Conservation (phyloP, 1,139 yeast species). For the Lizanozyma gosingica region DNA sequence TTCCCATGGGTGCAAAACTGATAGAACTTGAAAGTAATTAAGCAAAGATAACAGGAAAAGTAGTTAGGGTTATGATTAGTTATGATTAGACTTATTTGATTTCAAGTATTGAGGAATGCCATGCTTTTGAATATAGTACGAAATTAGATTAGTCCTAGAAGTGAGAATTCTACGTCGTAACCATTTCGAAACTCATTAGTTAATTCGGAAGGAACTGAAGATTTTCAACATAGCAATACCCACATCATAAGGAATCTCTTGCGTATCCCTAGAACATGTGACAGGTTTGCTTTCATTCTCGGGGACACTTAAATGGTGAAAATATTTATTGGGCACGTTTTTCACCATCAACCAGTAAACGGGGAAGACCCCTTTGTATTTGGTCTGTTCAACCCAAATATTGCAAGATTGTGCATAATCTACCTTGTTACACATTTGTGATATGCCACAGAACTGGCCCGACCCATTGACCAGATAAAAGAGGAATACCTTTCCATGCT, state of each 20-base stretch:
- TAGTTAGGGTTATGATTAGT: too few species aligned
- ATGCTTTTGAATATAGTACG: too few species aligned
- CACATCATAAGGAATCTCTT: constrained; percentile 36
- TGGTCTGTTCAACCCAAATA: constrained; percentile 40
- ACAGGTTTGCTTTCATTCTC: constrained; percentile 44
- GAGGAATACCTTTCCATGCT: constrained; percentile 28
- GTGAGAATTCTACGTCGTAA: too few species aligned
- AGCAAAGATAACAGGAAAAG: too few species aligned
- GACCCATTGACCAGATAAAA: constrained; percentile 54
- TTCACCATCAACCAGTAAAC: constrained; percentile 45
- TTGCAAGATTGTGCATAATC: constrained; percentile 27
- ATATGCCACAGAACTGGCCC: constrained; percentile 56
- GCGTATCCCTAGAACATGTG: constrained; percentile 54
- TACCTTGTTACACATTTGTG: constrained; percentile 40
- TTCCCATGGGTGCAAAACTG: too few species aligned
- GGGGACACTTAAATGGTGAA: constrained; percentile 36
- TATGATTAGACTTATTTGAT: too few species aligned
- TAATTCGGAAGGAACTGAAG: constrained; percentile 21
- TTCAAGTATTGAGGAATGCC: too few species aligned
- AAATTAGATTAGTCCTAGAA: too few species aligned
- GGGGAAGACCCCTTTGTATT: constrained; percentile 45
- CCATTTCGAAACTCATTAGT: neutral
- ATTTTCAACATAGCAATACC: constrained; percentile 43
- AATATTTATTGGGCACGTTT: constrained; percentile 40
- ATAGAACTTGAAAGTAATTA: too few species aligned